Percentiles rank a stretch among this genome's conserved stretches.
These are phyloP conservation scores for Tylopilus sp. DNA, from an alignment of 1,284 basidiomycete genomes.

Conservation along the genomic window DNA sequence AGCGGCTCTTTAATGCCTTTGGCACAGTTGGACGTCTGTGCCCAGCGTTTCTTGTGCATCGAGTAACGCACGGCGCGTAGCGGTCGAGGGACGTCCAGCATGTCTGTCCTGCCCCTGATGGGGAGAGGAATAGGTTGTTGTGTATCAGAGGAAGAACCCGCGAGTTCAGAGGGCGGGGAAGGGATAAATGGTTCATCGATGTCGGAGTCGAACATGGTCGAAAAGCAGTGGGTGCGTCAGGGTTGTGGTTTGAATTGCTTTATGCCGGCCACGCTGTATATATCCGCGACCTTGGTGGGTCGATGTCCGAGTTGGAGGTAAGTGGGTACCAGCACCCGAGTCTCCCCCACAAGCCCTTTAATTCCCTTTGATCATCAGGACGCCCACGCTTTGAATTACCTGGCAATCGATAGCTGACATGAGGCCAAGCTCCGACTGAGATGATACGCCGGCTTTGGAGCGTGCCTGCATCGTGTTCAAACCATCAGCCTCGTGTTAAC, in stretches of 20 bases:
- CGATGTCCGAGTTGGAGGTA: neutral
- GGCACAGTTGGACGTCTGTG: slow-evolving; percentile 35
- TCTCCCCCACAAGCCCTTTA: slow-evolving; percentile 12
- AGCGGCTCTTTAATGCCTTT: slow-evolving; percentile 34
- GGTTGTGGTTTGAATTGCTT: slow-evolving; percentile 10
- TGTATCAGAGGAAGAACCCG: slow-evolving; percentile 32
- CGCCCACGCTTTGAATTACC: slow-evolving; percentile 8
- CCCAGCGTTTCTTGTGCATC: slow-evolving; percentile 31
- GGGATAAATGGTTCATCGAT: slow-evolving; percentile 32
- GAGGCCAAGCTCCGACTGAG: slow-evolving; percentile 27
- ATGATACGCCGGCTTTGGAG: slow-evolving; percentile 2
- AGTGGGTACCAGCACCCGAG: neutral
- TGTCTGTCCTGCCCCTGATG: slow-evolving; percentile 15
- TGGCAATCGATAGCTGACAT: slow-evolving; percentile 23
- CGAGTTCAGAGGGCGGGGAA: slow-evolving; percentile 29
- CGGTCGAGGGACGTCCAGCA: slow-evolving; percentile 29
- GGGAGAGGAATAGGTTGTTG: slow-evolving; percentile 26
- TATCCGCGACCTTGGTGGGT: slow-evolving; percentile 15
- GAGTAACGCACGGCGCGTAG: slow-evolving; percentile 34
- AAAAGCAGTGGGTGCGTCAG: slow-evolving; percentile 5
- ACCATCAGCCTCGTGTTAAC: slow-evolving; percentile 23
- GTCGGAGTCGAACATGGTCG: slow-evolving; percentile 30
- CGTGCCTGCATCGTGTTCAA: slow-evolving; percentile 30
- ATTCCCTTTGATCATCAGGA: slow-evolving; percentile 9
- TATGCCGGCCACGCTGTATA: slow-evolving; percentile 13